Evolutionary conservation across 1,284 basidiomycete genomes (phyloP), one percentile per base, ranked within the genome.

Genomic region (Sporisorium sorghi): DNA sequence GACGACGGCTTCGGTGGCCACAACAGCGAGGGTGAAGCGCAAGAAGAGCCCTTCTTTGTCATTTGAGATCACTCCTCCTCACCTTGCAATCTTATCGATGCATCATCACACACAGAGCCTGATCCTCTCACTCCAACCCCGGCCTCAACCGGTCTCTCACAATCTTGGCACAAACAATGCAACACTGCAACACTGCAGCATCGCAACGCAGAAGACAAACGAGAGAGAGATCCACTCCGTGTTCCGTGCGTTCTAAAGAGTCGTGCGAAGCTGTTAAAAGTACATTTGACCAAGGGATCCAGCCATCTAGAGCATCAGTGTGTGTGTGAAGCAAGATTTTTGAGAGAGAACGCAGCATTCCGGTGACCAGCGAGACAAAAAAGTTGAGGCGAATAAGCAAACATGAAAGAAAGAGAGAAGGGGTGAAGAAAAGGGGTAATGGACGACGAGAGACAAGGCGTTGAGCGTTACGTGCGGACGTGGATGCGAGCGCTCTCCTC

Each of bases 11-110:
- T 23, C 9, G 40, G n/a, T 7, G 46, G 12, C 9, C 17, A n/a
- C 9, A 26, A 30, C 5, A 32, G 28, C 57, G 28, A 47, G 30
- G 28, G 19, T 11, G 51, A 59, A 8, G 39, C 9, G 6, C 24
- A 58, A 0, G 39, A 57, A 21, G 64, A 73, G 17, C 71, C 71
- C 0, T 73, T 73, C 47, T 73, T 73, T 37, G 61, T 73, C 40
- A 42, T 73, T 14, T 72, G 26, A 47, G 1, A 10, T 11, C n/a
- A 7, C 19, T 42, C 42, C 23, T 3, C n/a, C 43, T 21, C n/a
- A 21, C 23, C 24, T 24, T 40, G 15, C 21, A 28, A 24, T 42
- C 9, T 9, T n/a, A n/a, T n/a, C n/a, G n/a, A n/a, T 23, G n/a
- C 26, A 17, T 12, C 49, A 37, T 33, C 33, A 3, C 33, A 26